Evolutionary conservation across 2,329 filamentous ascomycete species (phyloP), one percentile per base, ranked within the genome.

Genomic region (Calonectria hawksworthii): DNA sequence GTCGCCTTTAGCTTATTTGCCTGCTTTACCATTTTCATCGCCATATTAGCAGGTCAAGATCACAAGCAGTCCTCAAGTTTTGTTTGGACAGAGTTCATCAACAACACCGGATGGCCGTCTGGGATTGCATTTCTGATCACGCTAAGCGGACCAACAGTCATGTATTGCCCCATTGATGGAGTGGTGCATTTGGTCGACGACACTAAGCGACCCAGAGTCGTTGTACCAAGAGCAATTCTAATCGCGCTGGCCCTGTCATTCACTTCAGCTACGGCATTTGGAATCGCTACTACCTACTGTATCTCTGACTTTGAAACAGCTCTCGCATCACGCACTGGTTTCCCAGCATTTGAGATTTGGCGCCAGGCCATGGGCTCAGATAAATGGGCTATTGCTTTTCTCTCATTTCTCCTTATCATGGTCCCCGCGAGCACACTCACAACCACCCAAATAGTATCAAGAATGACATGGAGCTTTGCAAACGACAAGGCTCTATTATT

Each of bases 381-480:
- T 32, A 23, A 32, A 3, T 68, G 50, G 65, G 65, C 65, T n/a
- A 50, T 68, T 1, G 50, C 50, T 4, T 68, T 68, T 23, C 23
- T 68, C 4, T 26, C 32, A 8, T 68, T 68, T 18, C 65, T 68
- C 10, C 50, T 68, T 3, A 26, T 44, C 34, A 68, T 68, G 65
- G 21, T 68, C 8, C 65, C 65, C 6, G 65, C 50, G 2, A 56
- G 65, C 14, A 56, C 50, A 2, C 36, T 56, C 14, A 41, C 65
- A 6, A 54, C 50, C 4, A 41, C 50, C 2, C 65, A 68, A 21
- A 44, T 68, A 2, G 65, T 68, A 8, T 68, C 65, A 1, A 41
- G 65, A 56, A 68, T 68, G 65, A 68, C 65, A 1, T 68, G 65
- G 65, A 68, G 65, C 23, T 68, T 68, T 38, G 50, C 65, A 2